Percentiles rank a stretch among this genome's conserved stretches.
These are phyloP conservation scores for Hypoxylon lenormandii DNA, from an alignment of 495 filamentous ascomycete genomes.

Conservation along the genomic window DNA sequence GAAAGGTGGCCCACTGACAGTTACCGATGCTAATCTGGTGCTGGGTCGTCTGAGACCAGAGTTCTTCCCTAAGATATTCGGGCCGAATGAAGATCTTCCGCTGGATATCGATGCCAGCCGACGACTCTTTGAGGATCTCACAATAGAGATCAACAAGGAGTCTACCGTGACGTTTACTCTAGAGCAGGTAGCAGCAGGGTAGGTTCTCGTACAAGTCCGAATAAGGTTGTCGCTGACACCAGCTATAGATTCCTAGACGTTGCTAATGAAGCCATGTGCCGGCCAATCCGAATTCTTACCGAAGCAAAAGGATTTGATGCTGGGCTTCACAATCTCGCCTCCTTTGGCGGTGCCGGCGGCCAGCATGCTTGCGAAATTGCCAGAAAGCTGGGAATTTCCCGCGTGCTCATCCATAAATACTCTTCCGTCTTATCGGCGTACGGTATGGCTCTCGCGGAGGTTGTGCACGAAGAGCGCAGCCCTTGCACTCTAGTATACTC, in stretches of 20 bases:
- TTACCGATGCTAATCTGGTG: constrained; percentile 59
- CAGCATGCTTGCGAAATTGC: constrained; percentile 98
- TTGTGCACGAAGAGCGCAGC: constrained; percentile 63
- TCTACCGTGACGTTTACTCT: constrained; percentile 74
- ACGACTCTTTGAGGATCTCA: constrained; percentile 79
- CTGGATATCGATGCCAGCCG: constrained; percentile 82
- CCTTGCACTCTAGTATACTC: background rate
- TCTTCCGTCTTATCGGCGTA: constrained; percentile 96
- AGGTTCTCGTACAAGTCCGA: background rate
- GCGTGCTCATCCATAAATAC: constrained; percentile 90
- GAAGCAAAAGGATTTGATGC: constrained; percentile 95
- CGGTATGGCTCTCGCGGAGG: constrained; percentile 95
- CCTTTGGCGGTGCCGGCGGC: constrained; percentile 94
- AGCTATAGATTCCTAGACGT: constrained; percentile 78
- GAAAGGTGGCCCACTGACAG: constrained; percentile 56
- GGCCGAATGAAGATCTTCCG: constrained; percentile 77
- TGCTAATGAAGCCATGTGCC: constrained; percentile 94
- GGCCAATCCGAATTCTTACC: constrained; percentile 90
- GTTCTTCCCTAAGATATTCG: constrained; percentile 98
- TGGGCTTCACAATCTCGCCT: constrained; percentile 86
- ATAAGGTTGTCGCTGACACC: background rate
- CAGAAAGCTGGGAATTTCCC: constrained; percentile 83
- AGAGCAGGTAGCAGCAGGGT: constrained; percentile 78
- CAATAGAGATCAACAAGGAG: constrained; percentile 79
- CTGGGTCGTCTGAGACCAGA: constrained; percentile 78